Conservation (phyloP, 164 flowering plant genomes). For the Magnolia sinica region DNA sequence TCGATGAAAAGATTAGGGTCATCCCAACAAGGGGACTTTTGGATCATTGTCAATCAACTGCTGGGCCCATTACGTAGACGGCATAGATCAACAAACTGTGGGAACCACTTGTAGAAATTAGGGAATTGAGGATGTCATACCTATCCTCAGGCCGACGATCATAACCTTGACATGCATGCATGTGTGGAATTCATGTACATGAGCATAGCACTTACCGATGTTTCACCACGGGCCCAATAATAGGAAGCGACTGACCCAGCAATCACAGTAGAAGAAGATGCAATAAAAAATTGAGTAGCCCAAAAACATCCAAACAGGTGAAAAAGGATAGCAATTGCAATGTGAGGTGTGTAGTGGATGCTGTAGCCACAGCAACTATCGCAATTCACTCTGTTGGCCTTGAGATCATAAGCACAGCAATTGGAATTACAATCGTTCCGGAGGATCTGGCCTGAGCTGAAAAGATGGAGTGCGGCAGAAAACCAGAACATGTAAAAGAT, state of each 20-base stretch:
- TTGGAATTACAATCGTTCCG: constrained; percentile 69
- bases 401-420: constrained; percentile 90
- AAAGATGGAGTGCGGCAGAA: constrained; percentile 79
- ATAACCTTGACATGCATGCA: too few species aligned
- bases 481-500: constrained; percentile 91
- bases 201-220: constrained; percentile 49
- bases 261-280: constrained; percentile 92
- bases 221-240: constrained; percentile 93
- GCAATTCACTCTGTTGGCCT: constrained; percentile 53
- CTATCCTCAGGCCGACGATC: too few species aligned
- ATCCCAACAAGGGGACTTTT: too few species aligned
- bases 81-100: background rate
- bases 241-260: constrained; percentile 98
- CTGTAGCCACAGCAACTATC: constrained; percentile 90
- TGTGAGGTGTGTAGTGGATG: constrained; percentile 79
- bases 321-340: constrained; percentile 71
- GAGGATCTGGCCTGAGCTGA: constrained; percentile 76
- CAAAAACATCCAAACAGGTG: constrained; percentile 92
- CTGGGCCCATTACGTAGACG: too few species aligned
- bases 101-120: background rate
- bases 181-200: background rate
- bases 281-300: constrained; percentile 86
- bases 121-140: background rate
- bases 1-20: too few species aligned
- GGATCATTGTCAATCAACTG: too few species aligned